Evolutionary conservation across 208 protist genomes (phyloP).

Genomic region (Vickermania ingenoplastis): DNA sequence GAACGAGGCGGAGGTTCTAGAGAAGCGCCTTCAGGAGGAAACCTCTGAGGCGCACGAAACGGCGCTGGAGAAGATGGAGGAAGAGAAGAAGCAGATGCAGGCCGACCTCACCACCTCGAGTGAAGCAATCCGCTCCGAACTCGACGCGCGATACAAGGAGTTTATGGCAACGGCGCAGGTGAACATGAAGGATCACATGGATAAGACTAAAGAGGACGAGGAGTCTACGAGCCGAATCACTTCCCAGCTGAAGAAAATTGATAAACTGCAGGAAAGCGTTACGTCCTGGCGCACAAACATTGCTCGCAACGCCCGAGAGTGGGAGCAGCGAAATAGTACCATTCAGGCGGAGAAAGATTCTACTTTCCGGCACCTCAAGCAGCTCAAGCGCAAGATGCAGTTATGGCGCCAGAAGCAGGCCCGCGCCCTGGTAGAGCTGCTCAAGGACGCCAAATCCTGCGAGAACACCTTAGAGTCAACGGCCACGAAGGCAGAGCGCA

Average conservation of each 20-base stretch:
- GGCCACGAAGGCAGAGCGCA: conserved; percentile 66
- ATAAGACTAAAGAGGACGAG: conserved; percentile 91
- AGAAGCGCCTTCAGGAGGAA: conserved; percentile 84
- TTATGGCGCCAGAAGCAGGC: conserved; percentile 84
- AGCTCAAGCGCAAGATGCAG: conserved; percentile 92
- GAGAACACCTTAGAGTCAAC: conserved; percentile 69
- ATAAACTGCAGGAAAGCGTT: conserved; percentile 89
- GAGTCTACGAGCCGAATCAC: conserved; percentile 87
- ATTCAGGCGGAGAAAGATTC: conserved; percentile 91
- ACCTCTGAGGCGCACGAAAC: conserved; percentile 82
- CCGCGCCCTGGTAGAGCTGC: conserved; percentile 77
- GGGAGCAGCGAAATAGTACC: conserved; percentile 87
- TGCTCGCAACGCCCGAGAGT: conserved; percentile 81
- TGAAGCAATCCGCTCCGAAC: conserved; percentile 58
- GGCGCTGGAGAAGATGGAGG: conserved; percentile 87
- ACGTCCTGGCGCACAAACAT: conserved; percentile 88
- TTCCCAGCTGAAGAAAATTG: conserved; percentile 88
- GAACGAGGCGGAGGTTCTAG: conserved; percentile 72
- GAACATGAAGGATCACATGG: conserved; percentile 93
- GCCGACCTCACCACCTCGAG: conserved; percentile 53
- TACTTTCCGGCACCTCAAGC: conserved; percentile 85
- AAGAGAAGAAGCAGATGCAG: conserved; percentile 88
- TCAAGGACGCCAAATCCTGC: conserved; percentile 76
- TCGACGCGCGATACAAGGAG: conserved; percentile 84
- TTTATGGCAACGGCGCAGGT: conserved; percentile 88